These are phyloP conservation scores for Arabis hirsuta DNA, from an alignment of 345 rosid species.

Conservation along the genomic window DNA sequence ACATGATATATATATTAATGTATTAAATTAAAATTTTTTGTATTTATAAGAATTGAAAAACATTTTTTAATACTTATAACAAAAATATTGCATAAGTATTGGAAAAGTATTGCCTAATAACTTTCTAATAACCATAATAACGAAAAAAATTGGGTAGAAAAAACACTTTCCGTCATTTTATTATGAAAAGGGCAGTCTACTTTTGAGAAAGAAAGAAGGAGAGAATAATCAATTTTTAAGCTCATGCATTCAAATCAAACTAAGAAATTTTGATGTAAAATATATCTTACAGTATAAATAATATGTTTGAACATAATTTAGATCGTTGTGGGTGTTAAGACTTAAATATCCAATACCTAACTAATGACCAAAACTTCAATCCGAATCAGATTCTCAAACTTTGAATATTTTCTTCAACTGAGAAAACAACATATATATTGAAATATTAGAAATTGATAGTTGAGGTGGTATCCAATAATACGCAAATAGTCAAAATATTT, in stretches of 20 bases:
- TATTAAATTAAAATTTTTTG: too few species aligned
- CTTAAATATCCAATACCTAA: slow-evolving; percentile 38
- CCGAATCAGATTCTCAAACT: slow-evolving; percentile 18
- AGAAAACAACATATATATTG: slow-evolving; percentile 15
- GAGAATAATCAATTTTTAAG: slow-evolving; percentile 28
- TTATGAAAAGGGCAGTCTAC: slow-evolving; percentile 17
- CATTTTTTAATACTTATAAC: background rate
- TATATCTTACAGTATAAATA: slow-evolving; percentile 9
- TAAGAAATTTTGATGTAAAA: slow-evolving; percentile 7
- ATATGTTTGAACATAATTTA: background rate
- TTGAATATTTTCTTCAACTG: slow-evolving; percentile 17
- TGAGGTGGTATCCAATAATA: slow-evolving; percentile 20
- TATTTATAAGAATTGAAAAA: too few species aligned
- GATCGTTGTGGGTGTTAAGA: slow-evolving; percentile 35
- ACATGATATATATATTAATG: too few species aligned
- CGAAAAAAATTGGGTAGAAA: background rate
- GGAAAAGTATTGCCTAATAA: slow-evolving; percentile 17
- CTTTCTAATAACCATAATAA: slow-evolving; percentile 22
- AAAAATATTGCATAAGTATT: slow-evolving; percentile 2
- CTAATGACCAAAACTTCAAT: slow-evolving; percentile 30
- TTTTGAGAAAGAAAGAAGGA: slow-evolving; percentile 19
- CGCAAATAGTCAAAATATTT: slow-evolving; percentile 33
- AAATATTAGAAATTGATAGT: slow-evolving; percentile 15
- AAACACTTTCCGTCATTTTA: slow-evolving; percentile 23
- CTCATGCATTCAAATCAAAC: slow-evolving; percentile 28